Conservation (phyloP, 2,329 filamentous ascomycete species). For the Tolypocladium endophyticum region DNA sequence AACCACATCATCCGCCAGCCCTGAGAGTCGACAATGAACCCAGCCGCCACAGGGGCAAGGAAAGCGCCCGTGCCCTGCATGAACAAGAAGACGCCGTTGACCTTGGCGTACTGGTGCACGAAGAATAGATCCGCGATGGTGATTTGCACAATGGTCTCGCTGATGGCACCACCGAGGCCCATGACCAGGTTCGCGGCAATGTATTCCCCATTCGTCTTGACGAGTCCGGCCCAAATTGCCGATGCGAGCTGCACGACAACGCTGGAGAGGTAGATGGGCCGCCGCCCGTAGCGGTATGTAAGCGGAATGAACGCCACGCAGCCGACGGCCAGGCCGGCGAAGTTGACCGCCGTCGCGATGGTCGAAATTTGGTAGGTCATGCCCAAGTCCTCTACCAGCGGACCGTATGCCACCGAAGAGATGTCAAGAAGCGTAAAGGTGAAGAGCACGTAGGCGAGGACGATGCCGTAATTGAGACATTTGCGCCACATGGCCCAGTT, state of each 20-base stretch:
- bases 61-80: conserved; percentile 15
- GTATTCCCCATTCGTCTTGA: conserved; percentile 29
- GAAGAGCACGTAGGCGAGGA: background rate
- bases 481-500: conserved; percentile 1
- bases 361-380: background rate
- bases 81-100: conserved; percentile 24
- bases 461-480: background rate
- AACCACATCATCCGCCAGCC: conserved; percentile 29
- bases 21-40: conserved; percentile 11
- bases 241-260: conserved; percentile 23
- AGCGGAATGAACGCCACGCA: conserved; percentile 12
- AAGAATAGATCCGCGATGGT: conserved; percentile 23
- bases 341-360: conserved; percentile 3
- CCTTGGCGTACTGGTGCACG: conserved; percentile 22
- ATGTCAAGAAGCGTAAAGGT: background rate
- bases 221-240: conserved; percentile 29
- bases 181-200: conserved; percentile 26
- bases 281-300: conserved; percentile 12
- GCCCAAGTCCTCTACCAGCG: background rate
- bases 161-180: conserved; percentile 25
- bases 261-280: conserved; percentile 20
- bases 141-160: conserved; percentile 27
- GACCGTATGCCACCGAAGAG: background rate
- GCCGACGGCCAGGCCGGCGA: conserved; percentile 10
- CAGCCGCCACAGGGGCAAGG: conserved; percentile 17